Evolutionary conservation across 2,329 filamentous ascomycete genomes (phyloP).

Genomic region (Diaporthe vaccinii): DNA sequence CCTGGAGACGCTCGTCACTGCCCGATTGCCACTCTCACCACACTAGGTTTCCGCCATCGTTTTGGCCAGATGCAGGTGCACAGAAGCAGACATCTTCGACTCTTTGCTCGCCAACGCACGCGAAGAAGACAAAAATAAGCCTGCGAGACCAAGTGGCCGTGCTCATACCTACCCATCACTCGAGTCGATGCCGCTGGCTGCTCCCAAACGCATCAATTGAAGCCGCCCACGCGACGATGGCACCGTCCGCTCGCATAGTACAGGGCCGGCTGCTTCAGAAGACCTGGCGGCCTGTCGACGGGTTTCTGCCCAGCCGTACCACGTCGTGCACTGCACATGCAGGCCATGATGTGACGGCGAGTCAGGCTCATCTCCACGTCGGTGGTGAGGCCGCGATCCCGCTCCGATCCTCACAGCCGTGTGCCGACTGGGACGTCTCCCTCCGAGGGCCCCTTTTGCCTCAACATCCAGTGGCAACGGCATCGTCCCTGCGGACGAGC

Average conservation of each 20-base stretch:
- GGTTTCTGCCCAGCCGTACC: conserved; percentile 20
- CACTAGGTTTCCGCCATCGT: conserved; percentile 28
- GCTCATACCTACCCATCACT: background rate
- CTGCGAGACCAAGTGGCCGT: background rate
- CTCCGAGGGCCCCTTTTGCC: conserved; percentile 15
- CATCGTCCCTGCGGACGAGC: background rate
- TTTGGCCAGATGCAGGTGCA: conserved; percentile 31
- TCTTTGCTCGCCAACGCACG: background rate
- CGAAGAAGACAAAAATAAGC: background rate
- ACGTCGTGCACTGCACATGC: conserved; percentile 9
- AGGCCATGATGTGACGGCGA: conserved; percentile 28
- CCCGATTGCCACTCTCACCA: conserved; percentile 23
- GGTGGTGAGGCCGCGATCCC: conserved; percentile 30
- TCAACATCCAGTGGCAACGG: background rate
- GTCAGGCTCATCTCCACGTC: conserved; percentile 29
- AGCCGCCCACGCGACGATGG: background rate
- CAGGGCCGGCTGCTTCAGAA: conserved; percentile 6
- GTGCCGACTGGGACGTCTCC: conserved; percentile 15
- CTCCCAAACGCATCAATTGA: background rate
- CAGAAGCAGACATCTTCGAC: background rate
- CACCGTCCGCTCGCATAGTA: background rate
- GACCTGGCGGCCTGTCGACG: conserved; percentile 3
- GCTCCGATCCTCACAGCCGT: conserved; percentile 21
- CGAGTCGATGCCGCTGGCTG: background rate
- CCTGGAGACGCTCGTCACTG: conserved; percentile 19